Conservation (phyloP, 305 asterid genomes). For the Plantago rigida region DNA sequence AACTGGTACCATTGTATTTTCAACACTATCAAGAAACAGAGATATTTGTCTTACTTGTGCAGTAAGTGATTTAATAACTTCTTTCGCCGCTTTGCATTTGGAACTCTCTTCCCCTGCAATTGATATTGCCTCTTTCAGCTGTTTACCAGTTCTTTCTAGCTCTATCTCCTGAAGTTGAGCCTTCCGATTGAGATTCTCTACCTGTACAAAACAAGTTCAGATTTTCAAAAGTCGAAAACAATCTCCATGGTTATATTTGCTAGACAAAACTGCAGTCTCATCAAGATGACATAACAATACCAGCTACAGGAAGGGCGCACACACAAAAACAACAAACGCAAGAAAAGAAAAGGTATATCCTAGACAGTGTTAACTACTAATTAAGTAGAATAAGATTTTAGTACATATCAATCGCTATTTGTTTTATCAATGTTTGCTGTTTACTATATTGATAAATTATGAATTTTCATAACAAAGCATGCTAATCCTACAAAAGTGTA, state of each 20-base stretch:
- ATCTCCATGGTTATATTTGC: slow-evolving; percentile 16
- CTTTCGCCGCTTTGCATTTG: slow-evolving; percentile 82
- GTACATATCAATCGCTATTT: neutral
- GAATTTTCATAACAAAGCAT: too few relatives aligned
- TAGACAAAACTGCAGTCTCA: slow-evolving; percentile 12
- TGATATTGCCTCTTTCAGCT: slow-evolving; percentile 74
- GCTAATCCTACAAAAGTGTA: too few relatives aligned
- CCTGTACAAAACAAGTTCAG: slow-evolving; percentile 40
- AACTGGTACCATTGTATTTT: too few relatives aligned
- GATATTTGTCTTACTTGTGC: slow-evolving; percentile 55
- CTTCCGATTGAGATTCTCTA: slow-evolving; percentile 57
- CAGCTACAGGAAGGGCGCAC: neutral
- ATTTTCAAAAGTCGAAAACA: slow-evolving; percentile 18
- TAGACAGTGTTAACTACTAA: neutral
- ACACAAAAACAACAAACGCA: too few relatives aligned
- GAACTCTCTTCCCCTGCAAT: slow-evolving; percentile 79
- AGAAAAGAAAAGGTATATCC: neutral
- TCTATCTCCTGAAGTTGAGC: slow-evolving; percentile 71
- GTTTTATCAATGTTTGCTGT: too few relatives aligned
- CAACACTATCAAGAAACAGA: slow-evolving; percentile 6
- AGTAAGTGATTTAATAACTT: slow-evolving; percentile 82
- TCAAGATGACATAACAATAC: slow-evolving; percentile 11
- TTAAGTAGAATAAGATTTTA: neutral
- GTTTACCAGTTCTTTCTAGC: slow-evolving; percentile 69
- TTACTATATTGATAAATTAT: too few relatives aligned